Conservation (phyloP, 2,329 filamentous ascomycete species). For the Tolypocladium album region DNA sequence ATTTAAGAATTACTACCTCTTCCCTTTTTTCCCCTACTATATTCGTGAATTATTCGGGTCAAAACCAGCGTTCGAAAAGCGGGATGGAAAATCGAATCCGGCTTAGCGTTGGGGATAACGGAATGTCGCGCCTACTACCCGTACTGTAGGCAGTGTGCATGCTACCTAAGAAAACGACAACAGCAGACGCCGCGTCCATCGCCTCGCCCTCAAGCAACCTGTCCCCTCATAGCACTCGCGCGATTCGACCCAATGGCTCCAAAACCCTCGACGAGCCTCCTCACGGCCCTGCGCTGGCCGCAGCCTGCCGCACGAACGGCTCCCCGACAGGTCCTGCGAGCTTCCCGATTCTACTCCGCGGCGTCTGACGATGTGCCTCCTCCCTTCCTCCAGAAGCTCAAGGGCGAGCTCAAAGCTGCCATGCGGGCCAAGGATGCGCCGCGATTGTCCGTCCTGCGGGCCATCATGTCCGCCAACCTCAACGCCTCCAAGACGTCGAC, state of each 20-base stretch:
- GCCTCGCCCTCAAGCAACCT: neutral
- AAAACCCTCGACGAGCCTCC: neutral
- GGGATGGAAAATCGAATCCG: too few relatives aligned
- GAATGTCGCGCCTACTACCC: too few relatives aligned
- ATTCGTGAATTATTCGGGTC: too few relatives aligned
- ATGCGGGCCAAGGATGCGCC: conserved; percentile 55
- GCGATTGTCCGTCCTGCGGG: conserved; percentile 58
- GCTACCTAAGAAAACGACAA: too few relatives aligned
- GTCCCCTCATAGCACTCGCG: neutral
- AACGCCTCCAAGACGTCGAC: conserved; percentile 64
- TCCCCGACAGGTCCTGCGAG: neutral
- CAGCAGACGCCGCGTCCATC: too few relatives aligned
- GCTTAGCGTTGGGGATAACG: too few relatives aligned
- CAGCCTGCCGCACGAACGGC: neutral
- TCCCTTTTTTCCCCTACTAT: too few relatives aligned
- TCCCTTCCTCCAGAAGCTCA: conserved; percentile 41
- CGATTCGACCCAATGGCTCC: neutral
- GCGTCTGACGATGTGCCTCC: conserved; percentile 26
- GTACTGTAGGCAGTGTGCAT: too few relatives aligned
- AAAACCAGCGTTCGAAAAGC: too few relatives aligned
- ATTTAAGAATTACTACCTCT: too few relatives aligned
- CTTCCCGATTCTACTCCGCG: conserved; percentile 19
- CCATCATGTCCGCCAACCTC: conserved; percentile 57
- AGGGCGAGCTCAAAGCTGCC: conserved; percentile 51
- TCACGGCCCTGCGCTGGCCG: neutral